A percentile compares a stretch with the other conserved stretches of the same genome.
These are phyloP conservation scores for Trametes meyenii DNA, from an alignment of 768 basidiomycete species.

Conservation along the genomic window DNA sequence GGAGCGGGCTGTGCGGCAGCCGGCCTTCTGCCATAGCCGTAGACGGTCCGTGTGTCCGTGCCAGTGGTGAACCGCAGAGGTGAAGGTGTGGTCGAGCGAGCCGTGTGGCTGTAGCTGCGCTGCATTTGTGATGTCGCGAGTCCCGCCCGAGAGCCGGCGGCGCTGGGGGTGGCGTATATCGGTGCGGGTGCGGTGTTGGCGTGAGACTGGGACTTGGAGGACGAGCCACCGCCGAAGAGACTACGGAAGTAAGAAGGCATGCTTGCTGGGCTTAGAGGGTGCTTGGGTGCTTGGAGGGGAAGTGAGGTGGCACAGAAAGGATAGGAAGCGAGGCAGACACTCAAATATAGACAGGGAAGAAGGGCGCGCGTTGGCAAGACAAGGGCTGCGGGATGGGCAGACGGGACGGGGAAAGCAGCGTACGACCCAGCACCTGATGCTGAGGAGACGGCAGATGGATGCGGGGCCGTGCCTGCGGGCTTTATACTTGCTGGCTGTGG, in stretches of 20 bases:
- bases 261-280: slow-evolving; percentile 10
- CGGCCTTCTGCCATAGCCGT: slow-evolving; percentile 39
- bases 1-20: slow-evolving; percentile 32
- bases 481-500: slow-evolving; percentile 11
- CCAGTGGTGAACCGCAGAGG: slow-evolving; percentile 34
- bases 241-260: slow-evolving; percentile 58
- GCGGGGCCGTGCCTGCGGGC: slow-evolving; percentile 15
- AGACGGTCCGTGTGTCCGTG: slow-evolving; percentile 33
- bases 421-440: slow-evolving; percentile 17
- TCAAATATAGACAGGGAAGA: slow-evolving; percentile 18
- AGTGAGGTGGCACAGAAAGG: slow-evolving; percentile 11
- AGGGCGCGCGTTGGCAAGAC: slow-evolving; percentile 2
- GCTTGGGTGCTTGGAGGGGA: slow-evolving; percentile 1
- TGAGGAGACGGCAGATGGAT: slow-evolving; percentile 21
- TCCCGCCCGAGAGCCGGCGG: slow-evolving; percentile 25
- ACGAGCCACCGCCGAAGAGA: slow-evolving; percentile 43
- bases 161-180: slow-evolving; percentile 29
- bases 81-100: slow-evolving; percentile 40
- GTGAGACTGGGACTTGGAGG: slow-evolving; percentile 46
- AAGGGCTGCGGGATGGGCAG: slow-evolving; percentile 1
- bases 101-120: slow-evolving; percentile 46
- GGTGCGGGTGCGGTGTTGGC: slow-evolving; percentile 41
- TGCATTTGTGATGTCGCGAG: slow-evolving; percentile 33
- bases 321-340: slow-evolving; percentile 5
- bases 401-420: slow-evolving; percentile 9